These are phyloP conservation scores for Trypanosoma brucei DNA, from an alignment of 208 protist species.

Conservation along the genomic window DNA sequence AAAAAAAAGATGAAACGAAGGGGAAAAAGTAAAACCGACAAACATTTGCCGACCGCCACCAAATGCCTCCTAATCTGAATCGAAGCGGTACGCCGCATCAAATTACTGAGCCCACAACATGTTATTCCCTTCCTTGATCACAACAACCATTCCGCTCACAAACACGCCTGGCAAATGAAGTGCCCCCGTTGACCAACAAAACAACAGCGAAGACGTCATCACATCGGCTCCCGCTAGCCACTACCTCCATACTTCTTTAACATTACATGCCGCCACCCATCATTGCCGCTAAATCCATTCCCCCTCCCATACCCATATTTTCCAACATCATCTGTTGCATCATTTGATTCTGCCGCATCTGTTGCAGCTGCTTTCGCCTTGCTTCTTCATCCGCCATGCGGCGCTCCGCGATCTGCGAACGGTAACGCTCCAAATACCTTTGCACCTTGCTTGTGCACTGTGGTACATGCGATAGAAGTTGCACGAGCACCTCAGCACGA, in stretches of 20 bases:
- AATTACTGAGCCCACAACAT: too few relatives aligned
- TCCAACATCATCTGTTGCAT: slow-evolving; percentile 89
- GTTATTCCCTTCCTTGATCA: too few relatives aligned
- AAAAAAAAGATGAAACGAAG: too few relatives aligned
- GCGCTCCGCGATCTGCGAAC: slow-evolving; percentile 67
- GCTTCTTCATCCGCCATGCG: slow-evolving; percentile 75
- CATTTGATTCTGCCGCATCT: slow-evolving; percentile 78
- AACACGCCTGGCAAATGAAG: too few relatives aligned
- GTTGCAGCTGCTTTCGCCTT: slow-evolving; percentile 65
- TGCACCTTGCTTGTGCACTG: slow-evolving; percentile 29
- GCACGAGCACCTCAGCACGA: slow-evolving; percentile 61
- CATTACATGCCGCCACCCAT: slow-evolving; percentile 17
- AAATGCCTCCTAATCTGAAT: too few relatives aligned
- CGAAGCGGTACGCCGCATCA: too few relatives aligned
- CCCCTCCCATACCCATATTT: slow-evolving; percentile 78
- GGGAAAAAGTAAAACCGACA: too few relatives aligned
- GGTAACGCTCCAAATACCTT: slow-evolving; percentile 57
- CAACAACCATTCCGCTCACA: too few relatives aligned
- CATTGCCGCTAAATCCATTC: slow-evolving; percentile 11
- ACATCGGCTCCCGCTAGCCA: background rate
- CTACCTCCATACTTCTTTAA: background rate
- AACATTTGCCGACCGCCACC: too few relatives aligned
- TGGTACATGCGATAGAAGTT: slow-evolving; percentile 48
- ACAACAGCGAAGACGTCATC: background rate
- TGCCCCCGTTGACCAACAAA: too few relatives aligned